These are phyloP conservation scores for Marasmius sp. DNA, from an alignment of 1,284 basidiomycete genomes.

Conservation along the genomic window DNA sequence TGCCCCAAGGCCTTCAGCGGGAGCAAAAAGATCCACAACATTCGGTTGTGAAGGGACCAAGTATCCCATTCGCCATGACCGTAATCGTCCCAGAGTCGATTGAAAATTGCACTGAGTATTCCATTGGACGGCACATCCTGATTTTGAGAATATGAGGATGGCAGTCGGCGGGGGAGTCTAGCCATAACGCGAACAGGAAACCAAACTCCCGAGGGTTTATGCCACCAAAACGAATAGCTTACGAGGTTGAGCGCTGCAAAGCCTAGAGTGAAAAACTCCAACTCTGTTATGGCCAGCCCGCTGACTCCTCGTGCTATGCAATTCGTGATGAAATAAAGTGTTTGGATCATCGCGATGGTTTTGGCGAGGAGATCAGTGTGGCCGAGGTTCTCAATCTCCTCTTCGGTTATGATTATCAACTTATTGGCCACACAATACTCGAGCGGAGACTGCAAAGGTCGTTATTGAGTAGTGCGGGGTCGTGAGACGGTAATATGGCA, in stretches of 20 bases:
- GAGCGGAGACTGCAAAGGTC: neutral
- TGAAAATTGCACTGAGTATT: too few relatives aligned
- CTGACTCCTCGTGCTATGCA: conserved; percentile 21
- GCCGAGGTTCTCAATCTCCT: conserved; percentile 29
- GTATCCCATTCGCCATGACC: too few relatives aligned
- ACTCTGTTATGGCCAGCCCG: conserved; percentile 24
- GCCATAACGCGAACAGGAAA: neutral
- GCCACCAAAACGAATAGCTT: conserved; percentile 28
- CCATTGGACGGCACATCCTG: too few relatives aligned
- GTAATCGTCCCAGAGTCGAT: too few relatives aligned
- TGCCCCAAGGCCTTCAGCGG: too few relatives aligned
- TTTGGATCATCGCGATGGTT: conserved; percentile 28
- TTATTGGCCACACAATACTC: neutral
- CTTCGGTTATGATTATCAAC: conserved; percentile 10
- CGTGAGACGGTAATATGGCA: neutral
- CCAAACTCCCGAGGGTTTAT: conserved; percentile 30
- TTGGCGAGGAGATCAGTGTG: conserved; percentile 29
- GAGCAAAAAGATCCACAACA: too few relatives aligned
- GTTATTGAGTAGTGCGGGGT: neutral
- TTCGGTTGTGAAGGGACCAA: too few relatives aligned
- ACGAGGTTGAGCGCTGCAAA: conserved; percentile 26
- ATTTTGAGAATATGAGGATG: too few relatives aligned
- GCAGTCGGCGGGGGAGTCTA: too few relatives aligned
- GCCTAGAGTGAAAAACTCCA: conserved; percentile 32
- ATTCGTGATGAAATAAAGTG: conserved; percentile 32